A percentile compares a stretch with the other conserved stretches of the same genome.
Conservation (phyloP, 331 rosid genomes). For the Prunus yedoensis region DNA sequence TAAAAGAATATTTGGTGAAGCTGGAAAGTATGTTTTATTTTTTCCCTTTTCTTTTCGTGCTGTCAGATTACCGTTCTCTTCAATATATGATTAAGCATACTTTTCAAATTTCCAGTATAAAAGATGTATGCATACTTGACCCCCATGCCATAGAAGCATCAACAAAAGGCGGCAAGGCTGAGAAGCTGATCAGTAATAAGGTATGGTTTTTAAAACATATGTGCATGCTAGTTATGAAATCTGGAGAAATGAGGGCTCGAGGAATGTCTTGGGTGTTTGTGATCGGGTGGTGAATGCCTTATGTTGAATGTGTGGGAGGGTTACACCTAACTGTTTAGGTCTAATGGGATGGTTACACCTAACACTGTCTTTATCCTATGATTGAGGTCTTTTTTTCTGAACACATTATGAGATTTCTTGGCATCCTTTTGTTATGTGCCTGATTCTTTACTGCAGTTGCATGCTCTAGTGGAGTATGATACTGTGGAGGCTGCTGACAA, state of each 20-base stretch:
- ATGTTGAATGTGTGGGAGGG: background rate
- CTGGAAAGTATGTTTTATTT: slow-evolving; percentile 70
- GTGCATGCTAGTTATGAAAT: background rate
- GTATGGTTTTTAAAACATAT: slow-evolving; percentile 29
- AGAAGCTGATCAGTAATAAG: slow-evolving; percentile 58
- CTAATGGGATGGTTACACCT: background rate
- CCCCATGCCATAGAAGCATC: slow-evolving; percentile 54
- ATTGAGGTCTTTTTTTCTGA: background rate
- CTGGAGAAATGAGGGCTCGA: background rate
- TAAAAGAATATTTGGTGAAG: slow-evolving; percentile 65
- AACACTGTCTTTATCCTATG: background rate
- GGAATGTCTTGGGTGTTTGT: background rate
- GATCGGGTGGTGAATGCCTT: background rate
- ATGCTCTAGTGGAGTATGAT: slow-evolving; percentile 89
- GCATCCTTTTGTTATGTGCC: background rate
- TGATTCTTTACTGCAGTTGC: slow-evolving; percentile 47
- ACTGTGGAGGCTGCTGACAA: slow-evolving; percentile 85
- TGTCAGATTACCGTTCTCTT: background rate
- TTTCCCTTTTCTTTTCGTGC: background rate
- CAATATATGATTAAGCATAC: slow-evolving; percentile 4
- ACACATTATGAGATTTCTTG: background rate
- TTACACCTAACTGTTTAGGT: background rate
- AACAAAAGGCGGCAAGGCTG: slow-evolving; percentile 54
- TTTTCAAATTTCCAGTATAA: slow-evolving; percentile 56
- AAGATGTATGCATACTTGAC: slow-evolving; percentile 52